Base-by-base conservation (phyloP, 177 flowering plant genomes). In the Vitis hybrid region DNA sequence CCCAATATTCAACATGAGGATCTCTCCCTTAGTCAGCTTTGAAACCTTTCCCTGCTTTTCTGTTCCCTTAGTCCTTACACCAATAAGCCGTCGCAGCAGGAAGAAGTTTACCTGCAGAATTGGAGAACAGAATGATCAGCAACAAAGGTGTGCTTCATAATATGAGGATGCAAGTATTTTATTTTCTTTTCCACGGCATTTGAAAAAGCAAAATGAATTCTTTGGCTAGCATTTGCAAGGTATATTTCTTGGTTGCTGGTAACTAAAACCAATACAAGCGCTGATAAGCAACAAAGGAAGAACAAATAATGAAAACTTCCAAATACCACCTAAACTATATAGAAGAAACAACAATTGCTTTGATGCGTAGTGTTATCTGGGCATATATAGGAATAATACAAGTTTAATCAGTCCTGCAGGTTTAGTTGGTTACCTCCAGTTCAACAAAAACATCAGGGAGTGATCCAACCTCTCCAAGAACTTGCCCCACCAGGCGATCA, bases 401-500 rank as follows among this genome's bases (percentile, higher is more conserved):
- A 41, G 46, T 41, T 49, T 54, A 54, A 55, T 30, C 41, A 55
- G 3, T 15, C 4, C 15, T 5, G 12, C 49, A 32, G 24, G 49
- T 35, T 15, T 13, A 68, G 55, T 13, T 8, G 30, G 61, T 68
- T 81, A 90, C 97, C 93, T 92, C 97, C 35, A 92, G 88, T 73
- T 90, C 97, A 56, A 87, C 92, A 72, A 72, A 91, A 52, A 91
- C 88, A 46, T 89, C 89, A 61, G 95, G 95, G 14, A 91, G 92
- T 32, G 94, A 88, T 8, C 92, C 94, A 75, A 90, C 91, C 68
- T 90, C 94, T 50, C 97, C 97, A 60, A 91, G 91, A 64, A 91
- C 97, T 79, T 90, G 94, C 27, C 97, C 97, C 10, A 91, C 97
- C 81, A 91, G 73, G 73, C 92, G 75, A 82, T 91, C 97, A 78